Conservation (phyloP, 768 basidiomycete species). For the Trametes punicea region DNA sequence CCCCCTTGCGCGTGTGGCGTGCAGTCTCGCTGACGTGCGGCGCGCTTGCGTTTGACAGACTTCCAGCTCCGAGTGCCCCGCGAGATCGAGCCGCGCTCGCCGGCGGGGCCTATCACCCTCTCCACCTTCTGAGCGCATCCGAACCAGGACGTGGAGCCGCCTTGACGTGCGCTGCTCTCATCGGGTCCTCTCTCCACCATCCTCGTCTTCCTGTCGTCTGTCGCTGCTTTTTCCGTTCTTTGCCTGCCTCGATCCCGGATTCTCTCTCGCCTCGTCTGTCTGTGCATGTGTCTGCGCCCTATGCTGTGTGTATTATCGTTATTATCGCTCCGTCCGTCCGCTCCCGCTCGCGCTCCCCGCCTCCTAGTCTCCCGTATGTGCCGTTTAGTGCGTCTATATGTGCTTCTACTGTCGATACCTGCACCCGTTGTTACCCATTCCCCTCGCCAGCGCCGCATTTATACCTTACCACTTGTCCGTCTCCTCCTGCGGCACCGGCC, state of each 20-base stretch:
- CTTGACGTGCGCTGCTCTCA: no score
- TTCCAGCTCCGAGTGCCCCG: constrained; percentile 64
- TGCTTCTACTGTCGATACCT: constrained; percentile 21
- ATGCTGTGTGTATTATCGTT: constrained; percentile 22
- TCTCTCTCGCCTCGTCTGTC: background rate
- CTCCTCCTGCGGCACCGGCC: background rate
- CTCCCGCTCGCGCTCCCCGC: background rate
- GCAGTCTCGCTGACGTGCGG: constrained; percentile 6
- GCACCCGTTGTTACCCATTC: constrained; percentile 14
- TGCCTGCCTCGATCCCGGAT: background rate
- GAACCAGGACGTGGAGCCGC: no score
- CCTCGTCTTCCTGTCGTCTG: background rate
- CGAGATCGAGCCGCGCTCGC: constrained; percentile 42
- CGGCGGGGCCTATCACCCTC: constrained; percentile 47
- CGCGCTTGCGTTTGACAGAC: constrained; percentile 31
- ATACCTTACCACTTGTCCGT: constrained; percentile 10
- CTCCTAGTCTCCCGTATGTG: constrained; percentile 4
- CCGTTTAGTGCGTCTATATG: constrained; percentile 17
- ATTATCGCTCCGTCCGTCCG: constrained; percentile 6
- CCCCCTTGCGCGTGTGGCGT: background rate
- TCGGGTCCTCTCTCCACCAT: background rate
- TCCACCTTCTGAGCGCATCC: constrained; percentile 66
- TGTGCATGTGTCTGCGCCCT: constrained; percentile 13
- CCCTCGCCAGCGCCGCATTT: constrained; percentile 3
- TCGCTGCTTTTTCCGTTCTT: background rate